These are phyloP conservation scores for Cladosporium sp. DNA, from an alignment of 2,329 filamentous ascomycete genomes.

Conservation along the genomic window DNA sequence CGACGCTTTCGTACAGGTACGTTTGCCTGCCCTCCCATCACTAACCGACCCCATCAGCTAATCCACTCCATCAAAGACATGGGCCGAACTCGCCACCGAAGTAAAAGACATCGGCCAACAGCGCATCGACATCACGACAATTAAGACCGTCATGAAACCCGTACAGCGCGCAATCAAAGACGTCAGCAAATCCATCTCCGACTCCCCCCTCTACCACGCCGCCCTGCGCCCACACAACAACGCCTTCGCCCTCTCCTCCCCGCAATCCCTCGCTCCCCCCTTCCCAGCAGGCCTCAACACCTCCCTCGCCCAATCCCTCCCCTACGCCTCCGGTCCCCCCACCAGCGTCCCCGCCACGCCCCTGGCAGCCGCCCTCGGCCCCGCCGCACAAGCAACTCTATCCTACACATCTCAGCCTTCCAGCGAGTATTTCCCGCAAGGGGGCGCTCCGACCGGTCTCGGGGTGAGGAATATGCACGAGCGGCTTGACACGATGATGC, in stretches of 20 bases:
- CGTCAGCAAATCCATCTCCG: constrained; percentile 66
- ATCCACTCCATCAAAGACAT: constrained; percentile 44
- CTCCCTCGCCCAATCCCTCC: constrained; percentile 15
- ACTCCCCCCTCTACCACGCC: constrained; percentile 58
- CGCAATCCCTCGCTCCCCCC: constrained; percentile 26
- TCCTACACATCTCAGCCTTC: constrained; percentile 17
- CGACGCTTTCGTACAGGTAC: constrained; percentile 62
- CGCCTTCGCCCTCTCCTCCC: constrained; percentile 19
- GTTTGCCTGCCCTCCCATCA: constrained; percentile 15
- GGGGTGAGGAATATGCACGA: constrained; percentile 14
- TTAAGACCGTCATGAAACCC: constrained; percentile 68
- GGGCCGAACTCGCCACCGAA: constrained; percentile 60
- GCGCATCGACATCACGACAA: constrained; percentile 52
- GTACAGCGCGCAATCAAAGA: constrained; percentile 81
- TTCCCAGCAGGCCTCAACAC: constrained; percentile 23
- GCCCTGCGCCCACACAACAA: constrained; percentile 34
- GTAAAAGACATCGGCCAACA: constrained; percentile 46
- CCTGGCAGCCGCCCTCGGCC: constrained; percentile 80
- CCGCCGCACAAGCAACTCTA: constrained; percentile 84
- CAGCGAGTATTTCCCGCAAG: constrained; percentile 19
- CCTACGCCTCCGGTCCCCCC: constrained; percentile 14
- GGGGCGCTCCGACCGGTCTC: not conserved
- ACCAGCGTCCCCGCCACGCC: constrained; percentile 72
- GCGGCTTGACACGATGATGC: constrained; percentile 17
- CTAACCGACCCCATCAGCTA: not conserved